A percentile compares a stretch with the other conserved stretches of the same genome.
Conservation (phyloP, 306 rosid species). For the Luffa acutangula region DNA sequence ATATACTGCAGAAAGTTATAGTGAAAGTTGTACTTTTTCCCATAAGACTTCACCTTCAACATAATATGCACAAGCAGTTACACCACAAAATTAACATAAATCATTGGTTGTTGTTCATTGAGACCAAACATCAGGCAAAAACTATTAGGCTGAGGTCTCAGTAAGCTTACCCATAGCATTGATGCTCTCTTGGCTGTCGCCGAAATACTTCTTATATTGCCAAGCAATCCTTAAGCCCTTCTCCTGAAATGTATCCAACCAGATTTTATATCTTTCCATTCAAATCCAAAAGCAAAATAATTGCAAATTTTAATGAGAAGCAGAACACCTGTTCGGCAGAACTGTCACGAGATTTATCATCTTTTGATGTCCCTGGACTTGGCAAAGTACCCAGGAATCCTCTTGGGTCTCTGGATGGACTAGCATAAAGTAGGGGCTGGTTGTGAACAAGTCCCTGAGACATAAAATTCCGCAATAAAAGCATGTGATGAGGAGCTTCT, state of each 20-base stretch:
- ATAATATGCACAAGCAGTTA: not conserved
- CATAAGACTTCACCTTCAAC: not conserved
- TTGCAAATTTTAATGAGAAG: not conserved
- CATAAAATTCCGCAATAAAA: constrained; percentile 81
- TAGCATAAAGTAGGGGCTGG: constrained; percentile 83
- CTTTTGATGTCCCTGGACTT: constrained; percentile 43
- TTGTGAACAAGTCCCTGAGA: constrained; percentile 75
- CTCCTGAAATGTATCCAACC: constrained; percentile 36
- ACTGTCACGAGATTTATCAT: constrained; percentile 33
- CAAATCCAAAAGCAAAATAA: not conserved
- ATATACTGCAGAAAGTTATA: not conserved
- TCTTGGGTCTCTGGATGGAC: constrained; percentile 65
- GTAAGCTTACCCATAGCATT: constrained; percentile 36
- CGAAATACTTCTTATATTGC: constrained; percentile 87
- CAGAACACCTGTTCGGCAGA: constrained; percentile 38
- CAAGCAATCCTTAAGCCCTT: constrained; percentile 82
- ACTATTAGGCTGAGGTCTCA: not conserved
- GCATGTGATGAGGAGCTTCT: constrained; percentile 98
- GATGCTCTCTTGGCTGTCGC: constrained; percentile 44
- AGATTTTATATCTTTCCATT: constrained; percentile 9
- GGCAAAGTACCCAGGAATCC: constrained; percentile 92
- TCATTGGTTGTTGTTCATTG: not conserved
- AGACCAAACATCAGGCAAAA: not conserved
- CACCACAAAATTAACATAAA: not conserved
- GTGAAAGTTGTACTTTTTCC: not conserved